Conservation (phyloP, 306 rosid genomes). For the Quercus variabilis region DNA sequence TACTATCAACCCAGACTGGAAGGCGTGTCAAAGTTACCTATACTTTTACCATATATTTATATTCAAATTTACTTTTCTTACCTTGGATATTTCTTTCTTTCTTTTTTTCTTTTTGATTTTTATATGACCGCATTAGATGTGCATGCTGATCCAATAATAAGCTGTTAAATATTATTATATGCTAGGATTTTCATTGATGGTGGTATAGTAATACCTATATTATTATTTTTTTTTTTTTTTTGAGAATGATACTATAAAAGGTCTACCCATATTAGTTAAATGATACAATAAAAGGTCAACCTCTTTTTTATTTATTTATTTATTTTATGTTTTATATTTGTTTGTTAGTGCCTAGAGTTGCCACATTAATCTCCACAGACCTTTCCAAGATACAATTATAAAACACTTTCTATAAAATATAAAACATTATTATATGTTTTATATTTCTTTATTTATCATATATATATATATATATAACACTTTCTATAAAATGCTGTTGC, state of each 20-base stretch:
- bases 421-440: not conserved
- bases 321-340: not conserved
- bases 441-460: no score
- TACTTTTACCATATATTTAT: not conserved
- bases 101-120: not conserved
- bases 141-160: not conserved
- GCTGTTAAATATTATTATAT: not conserved
- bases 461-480: no score
- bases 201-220: not conserved
- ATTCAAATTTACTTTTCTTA: not conserved
- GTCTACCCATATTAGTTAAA: not conserved
- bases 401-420: not conserved
- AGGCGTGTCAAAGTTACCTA: slow-evolving; percentile 29
- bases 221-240: no score
- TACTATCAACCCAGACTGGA: slow-evolving; percentile 36
- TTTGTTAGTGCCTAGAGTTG: not conserved
- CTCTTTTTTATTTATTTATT: not conserved
- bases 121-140: not conserved
- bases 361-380: not conserved
- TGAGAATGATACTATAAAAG: not conserved
- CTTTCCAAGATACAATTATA: not conserved
- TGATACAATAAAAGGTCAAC: not conserved
- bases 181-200: not conserved
- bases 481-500: not conserved
- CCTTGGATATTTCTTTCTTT: not conserved